Evolutionary conservation across 768 basidiomycete genomes (phyloP).

Genomic region (Termitomyces sp.): DNA sequence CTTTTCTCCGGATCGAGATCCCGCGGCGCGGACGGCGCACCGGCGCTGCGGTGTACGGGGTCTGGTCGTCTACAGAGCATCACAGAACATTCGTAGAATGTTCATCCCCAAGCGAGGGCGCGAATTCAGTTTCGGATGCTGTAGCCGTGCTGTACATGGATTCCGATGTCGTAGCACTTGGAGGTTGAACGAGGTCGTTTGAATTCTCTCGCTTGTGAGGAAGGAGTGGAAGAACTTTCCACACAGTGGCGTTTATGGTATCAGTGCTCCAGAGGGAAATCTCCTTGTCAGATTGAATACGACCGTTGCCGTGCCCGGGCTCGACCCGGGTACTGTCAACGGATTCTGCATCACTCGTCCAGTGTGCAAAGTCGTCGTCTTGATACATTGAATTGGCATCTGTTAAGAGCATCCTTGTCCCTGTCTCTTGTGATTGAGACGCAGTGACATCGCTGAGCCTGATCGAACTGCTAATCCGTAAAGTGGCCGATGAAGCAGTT

Average conservation of each 20-base stretch:
- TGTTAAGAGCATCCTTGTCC: not conserved
- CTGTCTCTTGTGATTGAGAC: not conserved
- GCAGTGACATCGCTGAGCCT: not conserved
- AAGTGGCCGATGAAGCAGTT: not conserved
- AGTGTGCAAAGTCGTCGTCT: not conserved
- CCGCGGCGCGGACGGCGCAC: not conserved
- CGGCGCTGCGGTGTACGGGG: constrained; percentile 5
- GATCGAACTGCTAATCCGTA: not conserved
- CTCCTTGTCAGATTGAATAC: not conserved
- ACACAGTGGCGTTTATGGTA: not conserved
- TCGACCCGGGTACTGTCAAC: not conserved
- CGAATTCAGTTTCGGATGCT: constrained; percentile 1
- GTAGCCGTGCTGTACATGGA: constrained; percentile 9
- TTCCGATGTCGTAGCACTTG: constrained; percentile 1
- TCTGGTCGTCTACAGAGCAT: not conserved
- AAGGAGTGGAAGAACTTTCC: constrained; percentile 4
- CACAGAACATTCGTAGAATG: not conserved
- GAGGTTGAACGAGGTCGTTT: not conserved
- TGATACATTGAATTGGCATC: not conserved
- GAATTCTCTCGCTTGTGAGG: not conserved
- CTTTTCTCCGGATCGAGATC: constrained; percentile 1
- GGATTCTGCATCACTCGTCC: not conserved
- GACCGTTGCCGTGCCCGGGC: not conserved
- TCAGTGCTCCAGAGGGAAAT: not conserved
- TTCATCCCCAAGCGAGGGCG: not conserved